Base-by-base conservation (phyloP, 306 rosid species). In the Begonia loranthoides region DNA sequence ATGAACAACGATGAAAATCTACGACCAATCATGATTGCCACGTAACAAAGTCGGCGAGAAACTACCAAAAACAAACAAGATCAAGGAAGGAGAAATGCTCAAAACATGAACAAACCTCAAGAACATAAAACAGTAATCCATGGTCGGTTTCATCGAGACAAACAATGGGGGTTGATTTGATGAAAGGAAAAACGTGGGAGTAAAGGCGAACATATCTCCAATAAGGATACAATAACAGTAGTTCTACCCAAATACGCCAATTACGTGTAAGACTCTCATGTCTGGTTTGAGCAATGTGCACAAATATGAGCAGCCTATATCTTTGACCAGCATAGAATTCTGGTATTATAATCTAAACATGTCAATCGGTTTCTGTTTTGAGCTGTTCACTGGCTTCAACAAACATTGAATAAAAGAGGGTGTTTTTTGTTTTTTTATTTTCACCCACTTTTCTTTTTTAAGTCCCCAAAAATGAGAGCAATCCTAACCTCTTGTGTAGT, bases 361-460 rank as follows among this genome's bases (percentile, higher is more conserved):
- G 53, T 41, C 66, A 17, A 65, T 61, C 60, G 59, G 60, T 58
- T 68, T 66, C 60, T 49, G 75, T 66, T 70, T 24, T 60, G 73
- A 62, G 77, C 69, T 65, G 72, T 67, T 74, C 66, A 57, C 65
- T 64, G 50, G 67, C 50, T 64, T 60, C 74, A 79, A 75, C 80
- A 61, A 77, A 83, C 82, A 17, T 76, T 73, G 77, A 75, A 75
- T 70, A 43, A 64, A 51, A 65, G 65, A 47, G 43, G 50, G 47
- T 12, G 55, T 17, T 38, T 15, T 41, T 63, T 53, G 58, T 16
- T 65, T 47, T 53, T 55, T 65, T 59, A 57, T 63, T 43, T 53
- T 53, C 47, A 59, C 45, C 50, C 51, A 49, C 17, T 48, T 59
- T 55, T n/a, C n/a, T n/a, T n/a, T n/a, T n/a, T n/a, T n/a, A n/a